Percentiles rank a stretch among this genome's conserved stretches.
Conservation (phyloP, 768 basidiomycete species). For the Phanerochaete carnosa region DNA sequence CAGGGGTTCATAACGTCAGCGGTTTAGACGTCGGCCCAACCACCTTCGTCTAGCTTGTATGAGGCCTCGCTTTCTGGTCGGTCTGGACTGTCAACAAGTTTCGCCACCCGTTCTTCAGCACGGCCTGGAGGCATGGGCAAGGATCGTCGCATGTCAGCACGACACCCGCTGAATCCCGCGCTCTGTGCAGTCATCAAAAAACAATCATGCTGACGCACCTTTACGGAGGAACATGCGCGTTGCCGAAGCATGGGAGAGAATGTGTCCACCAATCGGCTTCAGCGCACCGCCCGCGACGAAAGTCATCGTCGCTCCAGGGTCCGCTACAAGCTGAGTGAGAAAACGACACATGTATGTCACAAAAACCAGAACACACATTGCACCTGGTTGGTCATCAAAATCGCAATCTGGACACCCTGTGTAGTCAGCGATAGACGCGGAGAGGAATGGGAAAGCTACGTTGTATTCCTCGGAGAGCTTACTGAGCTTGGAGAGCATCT, state of each 20-base stretch:
- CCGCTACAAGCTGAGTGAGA: slow-evolving; percentile 46
- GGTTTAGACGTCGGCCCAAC: slow-evolving; percentile 86
- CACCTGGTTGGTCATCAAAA: slow-evolving; percentile 91
- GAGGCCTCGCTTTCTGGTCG: slow-evolving; percentile 88
- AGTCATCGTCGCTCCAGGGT: slow-evolving; percentile 93
- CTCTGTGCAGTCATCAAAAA: not conserved
- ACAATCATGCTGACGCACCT: slow-evolving; percentile 41
- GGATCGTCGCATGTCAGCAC: too few species aligned
- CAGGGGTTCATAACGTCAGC: not conserved
- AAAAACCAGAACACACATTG: slow-evolving; percentile 54
- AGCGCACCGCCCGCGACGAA: slow-evolving; percentile 93
- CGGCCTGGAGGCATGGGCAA: slow-evolving; percentile 51
- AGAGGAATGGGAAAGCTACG: slow-evolving; percentile 36
- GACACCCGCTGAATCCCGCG: not conserved
- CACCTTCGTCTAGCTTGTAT: slow-evolving; percentile 88
- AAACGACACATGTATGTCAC: not conserved
- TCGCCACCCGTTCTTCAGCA: slow-evolving; percentile 88
- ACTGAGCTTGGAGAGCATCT: slow-evolving; percentile 90
- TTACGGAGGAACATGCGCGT: slow-evolving; percentile 86
- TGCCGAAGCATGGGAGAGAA: slow-evolving; percentile 84
- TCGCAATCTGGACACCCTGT: slow-evolving; percentile 54
- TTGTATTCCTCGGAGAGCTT: slow-evolving; percentile 93
- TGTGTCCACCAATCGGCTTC: slow-evolving; percentile 90
- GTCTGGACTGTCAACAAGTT: slow-evolving; percentile 87
- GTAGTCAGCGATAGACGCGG: not conserved